A percentile compares a stretch with the other conserved stretches of the same genome.
Evolutionary conservation across 495 filamentous ascomycete genomes (phyloP).

Genomic region (Penicillium maclennaniae): DNA sequence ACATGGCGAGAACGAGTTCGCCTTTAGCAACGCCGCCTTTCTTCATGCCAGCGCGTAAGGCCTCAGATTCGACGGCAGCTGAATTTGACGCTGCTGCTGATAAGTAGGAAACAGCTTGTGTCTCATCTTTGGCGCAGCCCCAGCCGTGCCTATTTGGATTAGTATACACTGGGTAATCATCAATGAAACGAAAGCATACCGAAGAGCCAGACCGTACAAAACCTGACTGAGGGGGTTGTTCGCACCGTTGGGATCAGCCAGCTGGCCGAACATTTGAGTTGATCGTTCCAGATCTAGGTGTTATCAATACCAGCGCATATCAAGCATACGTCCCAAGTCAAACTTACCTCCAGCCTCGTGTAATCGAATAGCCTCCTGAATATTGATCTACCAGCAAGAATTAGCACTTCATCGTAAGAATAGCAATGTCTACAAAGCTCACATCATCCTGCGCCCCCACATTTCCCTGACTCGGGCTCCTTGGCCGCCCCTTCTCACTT

Average conservation of each 20-base stretch:
- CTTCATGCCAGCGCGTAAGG: conserved; percentile 79
- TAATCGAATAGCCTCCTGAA: conserved; percentile 92
- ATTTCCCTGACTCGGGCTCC: conserved; percentile 32
- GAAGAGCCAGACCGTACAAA: conserved; percentile 87
- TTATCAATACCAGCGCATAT: not conserved
- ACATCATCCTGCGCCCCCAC: conserved; percentile 45
- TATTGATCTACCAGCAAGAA: conserved; percentile 57
- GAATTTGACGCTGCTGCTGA: conserved; percentile 88
- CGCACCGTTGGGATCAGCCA: conserved; percentile 79
- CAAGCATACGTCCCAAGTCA: not conserved
- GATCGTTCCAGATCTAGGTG: conserved; percentile 58
- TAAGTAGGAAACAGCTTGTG: conserved; percentile 74
- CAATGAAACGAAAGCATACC: conserved; percentile 45
- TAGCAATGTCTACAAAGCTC: conserved; percentile 8
- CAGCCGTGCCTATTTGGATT: conserved; percentile 73
- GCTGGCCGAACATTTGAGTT: conserved; percentile 78
- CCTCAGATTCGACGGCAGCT: conserved; percentile 77
- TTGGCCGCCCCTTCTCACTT: conserved; percentile 18
- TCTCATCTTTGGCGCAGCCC: conserved; percentile 73
- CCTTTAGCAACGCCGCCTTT: conserved; percentile 95
- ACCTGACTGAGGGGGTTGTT: conserved; percentile 96
- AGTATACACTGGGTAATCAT: not conserved
- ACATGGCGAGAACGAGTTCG: conserved; percentile 95
- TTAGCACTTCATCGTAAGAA: not conserved
- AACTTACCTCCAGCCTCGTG: conserved; percentile 75